Evolutionary conservation across 345 rosid species (phyloP).

Genomic region (Eutrema japonicum): DNA sequence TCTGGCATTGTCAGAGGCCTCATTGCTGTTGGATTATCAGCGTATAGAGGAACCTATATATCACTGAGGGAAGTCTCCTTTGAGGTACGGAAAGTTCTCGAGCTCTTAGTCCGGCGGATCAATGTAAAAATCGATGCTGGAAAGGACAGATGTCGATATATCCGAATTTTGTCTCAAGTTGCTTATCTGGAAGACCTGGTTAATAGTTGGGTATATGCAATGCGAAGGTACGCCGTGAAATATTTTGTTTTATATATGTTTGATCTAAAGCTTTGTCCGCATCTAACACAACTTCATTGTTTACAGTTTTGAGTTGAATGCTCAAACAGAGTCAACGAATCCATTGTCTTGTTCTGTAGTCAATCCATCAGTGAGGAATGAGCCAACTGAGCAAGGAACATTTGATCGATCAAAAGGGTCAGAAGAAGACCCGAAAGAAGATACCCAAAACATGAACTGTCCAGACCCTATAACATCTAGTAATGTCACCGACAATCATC

Average conservation of each 20-base stretch:
- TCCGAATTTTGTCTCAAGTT: conserved; percentile 84
- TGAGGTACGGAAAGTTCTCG: conserved; percentile 87
- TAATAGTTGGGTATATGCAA: conserved; percentile 80
- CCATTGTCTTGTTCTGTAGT: conserved; percentile 37
- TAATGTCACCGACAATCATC: conserved; percentile 26
- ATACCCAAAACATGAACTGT: conserved; percentile 42
- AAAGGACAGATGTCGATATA: conserved; percentile 73
- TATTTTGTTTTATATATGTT: conserved; percentile 26
- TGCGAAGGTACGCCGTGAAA: conserved; percentile 65
- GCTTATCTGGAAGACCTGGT: conserved; percentile 93
- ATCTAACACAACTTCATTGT: conserved; percentile 42
- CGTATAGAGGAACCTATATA: conserved; percentile 73
- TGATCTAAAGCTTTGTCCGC: conserved; percentile 26
- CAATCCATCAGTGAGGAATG: conserved; percentile 31
- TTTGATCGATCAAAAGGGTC: conserved; percentile 42
- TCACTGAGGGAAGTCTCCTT: conserved; percentile 78
- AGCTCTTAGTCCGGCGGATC: conserved; percentile 77
- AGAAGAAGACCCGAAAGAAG: conserved; percentile 40
- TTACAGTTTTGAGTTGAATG: conserved; percentile 73
- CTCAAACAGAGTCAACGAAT: conserved; percentile 47
- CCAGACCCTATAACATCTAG: conserved; percentile 37
- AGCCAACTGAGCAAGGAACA: conserved; percentile 44
- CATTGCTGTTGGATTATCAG: conserved; percentile 81
- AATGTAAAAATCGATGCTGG: conserved; percentile 79
- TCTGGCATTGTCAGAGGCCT: conserved; percentile 80